These are phyloP conservation scores for Anaeromyces robustus DNA, from an alignment of 192 early-diverging fungal genomes.

Conservation along the genomic window DNA sequence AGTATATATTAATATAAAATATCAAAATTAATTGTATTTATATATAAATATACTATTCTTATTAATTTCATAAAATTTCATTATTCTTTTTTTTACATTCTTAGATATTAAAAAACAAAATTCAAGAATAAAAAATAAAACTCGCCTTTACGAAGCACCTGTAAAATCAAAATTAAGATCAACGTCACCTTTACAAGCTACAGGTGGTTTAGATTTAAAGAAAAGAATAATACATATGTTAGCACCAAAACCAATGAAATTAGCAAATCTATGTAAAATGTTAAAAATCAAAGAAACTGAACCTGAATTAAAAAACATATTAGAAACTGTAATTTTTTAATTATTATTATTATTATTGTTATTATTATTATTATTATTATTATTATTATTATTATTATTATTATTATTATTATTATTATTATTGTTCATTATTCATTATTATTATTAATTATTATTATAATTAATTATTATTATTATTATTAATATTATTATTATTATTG, in stretches of 20 bases:
- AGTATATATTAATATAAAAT: neutral
- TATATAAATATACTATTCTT: no score
- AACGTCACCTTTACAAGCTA: neutral
- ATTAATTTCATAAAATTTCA: no score
- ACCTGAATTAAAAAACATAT: neutral
- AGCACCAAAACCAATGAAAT: neutral
- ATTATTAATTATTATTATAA: no score
- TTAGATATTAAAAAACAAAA: neutral
- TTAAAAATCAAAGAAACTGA: neutral
- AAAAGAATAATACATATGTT: neutral
- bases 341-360: neutral
- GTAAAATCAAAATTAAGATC: neutral
- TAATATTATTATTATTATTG: no score
- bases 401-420: no score
- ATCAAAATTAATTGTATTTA: no score
- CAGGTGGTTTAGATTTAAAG: neutral
- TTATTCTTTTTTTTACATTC: no score
- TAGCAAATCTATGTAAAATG: neutral
- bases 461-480: no score
- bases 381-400: no score
- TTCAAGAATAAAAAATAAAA: neutral
- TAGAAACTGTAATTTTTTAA: neutral
- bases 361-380: no score
- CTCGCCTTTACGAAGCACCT: neutral
- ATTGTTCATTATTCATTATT: no score